Conservation (phyloP, 2,329 filamentous ascomycete species). For the Chrysosporium queenslandicum region DNA sequence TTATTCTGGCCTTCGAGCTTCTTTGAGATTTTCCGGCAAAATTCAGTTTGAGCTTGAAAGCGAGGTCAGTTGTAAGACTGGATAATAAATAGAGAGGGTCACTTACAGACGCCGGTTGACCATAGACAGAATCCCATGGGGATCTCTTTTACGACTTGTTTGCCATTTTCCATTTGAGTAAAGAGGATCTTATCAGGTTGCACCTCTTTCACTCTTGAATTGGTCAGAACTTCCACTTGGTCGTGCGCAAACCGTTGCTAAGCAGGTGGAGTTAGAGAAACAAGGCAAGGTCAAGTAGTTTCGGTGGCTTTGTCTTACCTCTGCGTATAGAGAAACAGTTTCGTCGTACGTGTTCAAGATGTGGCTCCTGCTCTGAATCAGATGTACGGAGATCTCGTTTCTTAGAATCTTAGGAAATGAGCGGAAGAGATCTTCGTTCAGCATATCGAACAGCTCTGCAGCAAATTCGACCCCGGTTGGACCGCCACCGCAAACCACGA, state of each 20-base stretch:
- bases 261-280: conserved; percentile 11
- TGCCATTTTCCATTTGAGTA: conserved; percentile 69
- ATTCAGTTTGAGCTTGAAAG: conserved; percentile 57
- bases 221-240: conserved; percentile 82
- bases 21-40: conserved; percentile 65
- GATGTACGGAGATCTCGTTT: conserved; percentile 94
- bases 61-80: conserved; percentile 5
- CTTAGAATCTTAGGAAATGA: conserved; percentile 83
- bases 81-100: neutral
- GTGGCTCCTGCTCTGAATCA: conserved; percentile 88
- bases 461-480: conserved; percentile 97
- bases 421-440: conserved; percentile 82
- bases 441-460: conserved; percentile 86
- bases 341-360: conserved; percentile 99
- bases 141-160: conserved; percentile 75
- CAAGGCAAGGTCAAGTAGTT: neutral
- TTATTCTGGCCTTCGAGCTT: conserved; percentile 76
- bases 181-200: conserved; percentile 75
- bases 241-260: conserved; percentile 75
- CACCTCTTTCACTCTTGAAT: conserved; percentile 87
- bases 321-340: conserved; percentile 81
- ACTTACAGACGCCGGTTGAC: conserved; percentile 75
- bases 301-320: conserved; percentile 39
- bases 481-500: conserved; percentile 90
- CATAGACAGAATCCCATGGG: conserved; percentile 94